Percentiles rank a stretch among this genome's conserved stretches.
Conservation (phyloP, 257 asterid species). For the Cinchona pubescens region DNA sequence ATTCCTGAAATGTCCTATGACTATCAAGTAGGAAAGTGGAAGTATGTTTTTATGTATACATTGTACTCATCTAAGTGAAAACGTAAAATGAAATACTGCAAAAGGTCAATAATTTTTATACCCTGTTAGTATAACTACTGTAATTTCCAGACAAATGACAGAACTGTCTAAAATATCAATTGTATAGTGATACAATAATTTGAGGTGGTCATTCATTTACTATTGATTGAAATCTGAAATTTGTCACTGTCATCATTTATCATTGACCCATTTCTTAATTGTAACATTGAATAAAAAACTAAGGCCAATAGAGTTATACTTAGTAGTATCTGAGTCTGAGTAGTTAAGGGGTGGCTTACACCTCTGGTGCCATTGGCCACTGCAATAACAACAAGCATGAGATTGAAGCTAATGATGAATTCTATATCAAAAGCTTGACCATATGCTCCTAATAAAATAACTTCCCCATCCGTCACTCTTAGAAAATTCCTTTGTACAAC, state of each 20-base stretch:
- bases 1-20: conserved; percentile 10
- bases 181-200: neutral
- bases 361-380: conserved; percentile 94
- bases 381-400: conserved; percentile 92
- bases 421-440: conserved; percentile 78
- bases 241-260: conserved; percentile 13
- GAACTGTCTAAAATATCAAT: neutral
- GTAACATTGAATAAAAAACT: neutral
- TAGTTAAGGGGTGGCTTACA: conserved; percentile 42
- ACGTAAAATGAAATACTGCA: neutral
- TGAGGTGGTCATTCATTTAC: no score
- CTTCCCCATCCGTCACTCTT: conserved; percentile 84
- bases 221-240: neutral
- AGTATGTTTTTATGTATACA: neutral
- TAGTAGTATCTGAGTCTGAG: neutral
- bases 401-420: conserved; percentile 72
- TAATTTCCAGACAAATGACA: neutral
- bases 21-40: no score
- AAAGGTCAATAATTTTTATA: neutral
- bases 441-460: conserved; percentile 51
- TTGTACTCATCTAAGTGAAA: neutral
- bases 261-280: neutral
- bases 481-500: conserved; percentile 50
- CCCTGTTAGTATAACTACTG: neutral
- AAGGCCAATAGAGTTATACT: no score